A percentile compares a stretch with the other conserved stretches of the same genome.
These are phyloP conservation scores for Phytomonas francai DNA, from an alignment of 208 protist species.

Conservation along the genomic window DNA sequence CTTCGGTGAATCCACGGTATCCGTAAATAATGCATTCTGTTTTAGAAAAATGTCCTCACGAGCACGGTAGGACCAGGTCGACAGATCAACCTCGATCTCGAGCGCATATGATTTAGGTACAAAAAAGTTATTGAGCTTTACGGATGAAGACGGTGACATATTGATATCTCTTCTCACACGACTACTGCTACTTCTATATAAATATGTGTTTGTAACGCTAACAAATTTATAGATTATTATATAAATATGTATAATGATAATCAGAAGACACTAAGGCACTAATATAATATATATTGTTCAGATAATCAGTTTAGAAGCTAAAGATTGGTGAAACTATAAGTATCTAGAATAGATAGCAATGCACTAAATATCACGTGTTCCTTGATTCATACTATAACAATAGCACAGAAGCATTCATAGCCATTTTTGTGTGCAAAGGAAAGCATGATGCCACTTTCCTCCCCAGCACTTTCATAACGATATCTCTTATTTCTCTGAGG, in stretches of 20 bases:
- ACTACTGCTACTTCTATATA: neutral
- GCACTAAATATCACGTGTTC: neutral
- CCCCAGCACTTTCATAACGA: neutral
- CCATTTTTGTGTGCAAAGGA: neutral
- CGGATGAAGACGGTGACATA: conserved; percentile 12
- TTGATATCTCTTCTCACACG: neutral
- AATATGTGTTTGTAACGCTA: neutral
- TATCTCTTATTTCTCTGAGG: neutral
- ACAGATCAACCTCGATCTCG: conserved; percentile 52
- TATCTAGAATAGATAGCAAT: neutral
- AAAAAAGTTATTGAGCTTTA: conserved; percentile 75
- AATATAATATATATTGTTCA: neutral
- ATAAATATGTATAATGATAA: neutral
- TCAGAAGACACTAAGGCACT: neutral
- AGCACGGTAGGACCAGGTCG: conserved; percentile 63
- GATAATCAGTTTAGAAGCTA: neutral
- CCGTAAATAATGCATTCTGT: conserved; percentile 19
- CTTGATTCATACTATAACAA: neutral
- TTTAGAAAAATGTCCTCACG: conserved; percentile 56
- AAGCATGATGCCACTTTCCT: neutral
- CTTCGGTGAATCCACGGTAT: conserved; percentile 5
- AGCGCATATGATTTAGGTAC: conserved; percentile 63
- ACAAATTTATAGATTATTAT: neutral
- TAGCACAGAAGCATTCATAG: neutral
- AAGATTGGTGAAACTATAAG: neutral